Percentiles rank a stretch among this genome's conserved stretches.
phyloP scores from a whole-genome alignment of 1,284 basidiomycete species.

The Cystobasidiaceae sp. region DNA sequence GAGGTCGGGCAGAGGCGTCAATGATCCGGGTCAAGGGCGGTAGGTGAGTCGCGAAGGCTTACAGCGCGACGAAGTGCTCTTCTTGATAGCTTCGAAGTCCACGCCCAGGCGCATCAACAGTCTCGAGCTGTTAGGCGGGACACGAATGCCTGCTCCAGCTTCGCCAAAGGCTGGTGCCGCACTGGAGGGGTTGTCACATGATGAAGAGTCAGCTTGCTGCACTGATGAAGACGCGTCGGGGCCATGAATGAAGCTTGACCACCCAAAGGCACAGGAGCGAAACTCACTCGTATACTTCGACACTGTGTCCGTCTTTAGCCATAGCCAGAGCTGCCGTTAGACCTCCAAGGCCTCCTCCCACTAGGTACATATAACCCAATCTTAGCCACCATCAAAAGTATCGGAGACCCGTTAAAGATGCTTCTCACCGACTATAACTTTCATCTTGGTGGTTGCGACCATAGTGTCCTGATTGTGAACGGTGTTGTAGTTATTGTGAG shows the following conservation, averaged over 20 bases:
- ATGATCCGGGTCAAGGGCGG: neutral
- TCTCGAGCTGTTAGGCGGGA: slow-evolving; percentile 9
- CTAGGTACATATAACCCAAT: too few relatives aligned
- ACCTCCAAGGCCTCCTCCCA: neutral
- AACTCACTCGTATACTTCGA: neutral
- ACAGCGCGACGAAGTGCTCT: slow-evolving; percentile 31
- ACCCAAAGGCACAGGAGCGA: neutral
- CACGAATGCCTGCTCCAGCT: slow-evolving; percentile 38
- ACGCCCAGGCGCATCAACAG: neutral
- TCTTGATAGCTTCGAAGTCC: neutral
- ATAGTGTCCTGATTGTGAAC: too few relatives aligned
- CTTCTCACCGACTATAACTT: neutral
- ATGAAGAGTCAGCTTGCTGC: too few relatives aligned
- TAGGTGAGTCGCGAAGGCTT: neutral
- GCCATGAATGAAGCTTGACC: too few relatives aligned
- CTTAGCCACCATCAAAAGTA: too few relatives aligned
- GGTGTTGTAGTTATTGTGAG: too few relatives aligned
- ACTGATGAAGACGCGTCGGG: too few relatives aligned
- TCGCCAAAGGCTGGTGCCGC: slow-evolving; percentile 33
- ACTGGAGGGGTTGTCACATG: slow-evolving; percentile 25
- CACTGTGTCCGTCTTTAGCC: neutral
- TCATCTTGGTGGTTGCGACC: neutral
- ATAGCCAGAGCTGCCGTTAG: neutral
- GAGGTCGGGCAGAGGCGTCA: slow-evolving; percentile 22
- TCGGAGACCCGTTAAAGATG: neutral